Conservation (phyloP, 495 filamentous ascomycete species). For the Poronia punctata region DNA sequence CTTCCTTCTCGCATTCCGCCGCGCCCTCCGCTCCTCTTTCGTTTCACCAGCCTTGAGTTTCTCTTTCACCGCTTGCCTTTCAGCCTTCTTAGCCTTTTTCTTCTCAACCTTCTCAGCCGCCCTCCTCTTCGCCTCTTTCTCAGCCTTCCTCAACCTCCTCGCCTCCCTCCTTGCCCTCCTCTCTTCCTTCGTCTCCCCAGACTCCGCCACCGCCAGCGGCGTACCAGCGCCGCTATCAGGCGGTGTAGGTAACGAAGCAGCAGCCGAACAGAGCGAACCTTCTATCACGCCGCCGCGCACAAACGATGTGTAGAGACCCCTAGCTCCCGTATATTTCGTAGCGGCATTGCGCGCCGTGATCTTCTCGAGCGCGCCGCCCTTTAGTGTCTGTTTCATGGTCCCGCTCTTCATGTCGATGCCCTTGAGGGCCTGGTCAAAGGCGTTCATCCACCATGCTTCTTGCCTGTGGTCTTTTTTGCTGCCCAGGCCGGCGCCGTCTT, state of each 20-base stretch:
- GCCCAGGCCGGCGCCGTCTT: constrained; percentile 64
- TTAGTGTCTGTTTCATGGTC: constrained; percentile 41
- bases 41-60: constrained; percentile 21
- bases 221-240: constrained; percentile 26
- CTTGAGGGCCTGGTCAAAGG: constrained; percentile 72
- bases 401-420: constrained; percentile 54
- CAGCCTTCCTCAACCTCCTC: constrained; percentile 30
- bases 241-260: constrained; percentile 12
- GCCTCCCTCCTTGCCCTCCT: constrained; percentile 27
- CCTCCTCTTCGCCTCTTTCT: constrained; percentile 24
- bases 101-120: constrained; percentile 23
- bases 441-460: constrained; percentile 74
- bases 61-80: constrained; percentile 19
- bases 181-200: constrained; percentile 33
- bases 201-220: constrained; percentile 24
- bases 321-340: constrained; percentile 39
- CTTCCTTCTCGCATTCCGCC: constrained; percentile 28
- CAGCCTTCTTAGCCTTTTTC: constrained; percentile 25
- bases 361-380: constrained; percentile 45
- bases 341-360: constrained; percentile 34
- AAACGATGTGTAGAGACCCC: constrained; percentile 74
- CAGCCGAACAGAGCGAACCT: constrained; percentile 51
- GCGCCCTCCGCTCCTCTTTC: constrained; percentile 30
- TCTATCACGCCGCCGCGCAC: constrained; percentile 64
- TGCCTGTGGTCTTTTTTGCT: constrained; percentile 56